These are phyloP conservation scores for Asterophora parasitica DNA, from an alignment of 768 basidiomycete genomes.

Conservation along the genomic window DNA sequence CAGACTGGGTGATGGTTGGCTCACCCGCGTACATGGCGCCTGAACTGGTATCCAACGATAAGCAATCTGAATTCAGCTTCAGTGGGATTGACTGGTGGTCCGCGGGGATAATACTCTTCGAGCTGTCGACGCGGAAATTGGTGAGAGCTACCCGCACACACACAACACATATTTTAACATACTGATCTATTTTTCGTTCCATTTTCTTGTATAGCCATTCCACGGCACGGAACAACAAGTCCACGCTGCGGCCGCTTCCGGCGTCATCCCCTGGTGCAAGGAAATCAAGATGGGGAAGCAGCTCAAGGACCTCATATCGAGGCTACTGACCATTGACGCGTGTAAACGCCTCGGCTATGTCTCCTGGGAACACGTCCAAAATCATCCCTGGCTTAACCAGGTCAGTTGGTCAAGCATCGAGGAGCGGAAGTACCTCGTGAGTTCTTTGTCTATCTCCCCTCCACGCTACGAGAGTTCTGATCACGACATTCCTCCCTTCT, in stretches of 20 bases:
- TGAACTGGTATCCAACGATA: conserved; percentile 28
- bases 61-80: conserved; percentile 16
- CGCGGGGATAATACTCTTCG: conserved; percentile 44
- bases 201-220: conserved; percentile 13
- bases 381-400: conserved; percentile 41
- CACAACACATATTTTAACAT: background rate
- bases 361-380: conserved; percentile 28
- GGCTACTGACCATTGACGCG: conserved; percentile 34
- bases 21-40: conserved; percentile 48
- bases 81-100: conserved; percentile 52
- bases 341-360: conserved; percentile 35
- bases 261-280: conserved; percentile 35
- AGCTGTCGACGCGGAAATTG: conserved; percentile 41
- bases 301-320: conserved; percentile 37
- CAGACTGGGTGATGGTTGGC: conserved; percentile 34
- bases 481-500: background rate
- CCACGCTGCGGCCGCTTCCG: conserved; percentile 22
- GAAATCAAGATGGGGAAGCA: conserved; percentile 30
- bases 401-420: conserved; percentile 47
- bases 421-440: conserved; percentile 39
- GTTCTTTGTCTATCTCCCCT: conserved; percentile 16
- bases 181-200: too few species aligned
- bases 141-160: conserved; percentile 17
- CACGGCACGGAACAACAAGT: conserved; percentile 18
- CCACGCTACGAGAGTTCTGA: background rate